Evolutionary conservation across 73 alveolate species (phyloP).

Genomic region (Paramecium sexaurelia): DNA sequence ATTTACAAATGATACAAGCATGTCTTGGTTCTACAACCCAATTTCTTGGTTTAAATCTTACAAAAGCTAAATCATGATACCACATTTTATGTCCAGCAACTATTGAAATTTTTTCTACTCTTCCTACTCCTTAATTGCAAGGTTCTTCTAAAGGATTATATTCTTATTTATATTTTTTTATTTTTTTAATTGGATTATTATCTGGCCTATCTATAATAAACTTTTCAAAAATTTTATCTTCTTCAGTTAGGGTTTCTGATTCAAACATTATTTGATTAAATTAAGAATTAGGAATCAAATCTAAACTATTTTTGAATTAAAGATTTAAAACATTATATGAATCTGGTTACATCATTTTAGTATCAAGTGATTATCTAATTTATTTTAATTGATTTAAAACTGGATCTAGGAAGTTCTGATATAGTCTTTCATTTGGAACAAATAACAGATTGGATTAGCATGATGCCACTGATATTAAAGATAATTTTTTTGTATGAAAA

Average conservation of each 20-base stretch:
- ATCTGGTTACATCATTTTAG: not conserved
- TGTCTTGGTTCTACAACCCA: slow-evolving; percentile 41
- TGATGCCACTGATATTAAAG: not conserved
- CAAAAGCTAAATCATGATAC: not conserved
- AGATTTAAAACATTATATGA: not conserved
- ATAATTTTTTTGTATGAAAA: not conserved
- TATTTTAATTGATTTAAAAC: not conserved
- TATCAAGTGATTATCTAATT: not conserved
- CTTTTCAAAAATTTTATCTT: not conserved
- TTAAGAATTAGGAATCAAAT: not conserved
- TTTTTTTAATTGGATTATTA: not conserved
- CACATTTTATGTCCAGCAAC: not conserved
- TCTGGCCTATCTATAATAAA: not conserved
- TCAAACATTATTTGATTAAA: not conserved
- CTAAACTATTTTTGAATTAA: not conserved
- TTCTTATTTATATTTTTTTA: not conserved
- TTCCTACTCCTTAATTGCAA: not conserved
- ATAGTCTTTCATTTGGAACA: not conserved
- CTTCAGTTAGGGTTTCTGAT: not conserved
- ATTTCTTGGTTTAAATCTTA: slow-evolving; percentile 2
- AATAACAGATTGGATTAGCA: not conserved
- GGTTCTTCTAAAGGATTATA: not conserved
- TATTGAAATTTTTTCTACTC: not conserved
- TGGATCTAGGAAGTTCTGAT: not conserved
- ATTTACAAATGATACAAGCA: slow-evolving; percentile 48